These are phyloP conservation scores for Aspergillus affinis DNA, from an alignment of 495 filamentous ascomycete species.

Conservation along the genomic window DNA sequence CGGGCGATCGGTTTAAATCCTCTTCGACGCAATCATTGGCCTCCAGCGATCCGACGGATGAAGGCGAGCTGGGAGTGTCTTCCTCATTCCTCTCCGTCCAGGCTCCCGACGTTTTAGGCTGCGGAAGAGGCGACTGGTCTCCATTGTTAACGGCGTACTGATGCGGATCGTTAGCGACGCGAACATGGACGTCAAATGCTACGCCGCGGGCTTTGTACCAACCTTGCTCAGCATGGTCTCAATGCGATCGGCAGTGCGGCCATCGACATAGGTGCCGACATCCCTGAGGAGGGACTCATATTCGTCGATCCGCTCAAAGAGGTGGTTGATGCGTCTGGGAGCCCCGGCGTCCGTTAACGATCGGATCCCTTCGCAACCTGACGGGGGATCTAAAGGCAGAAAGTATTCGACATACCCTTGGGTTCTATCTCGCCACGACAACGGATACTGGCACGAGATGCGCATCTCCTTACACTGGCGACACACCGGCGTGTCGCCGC, in stretches of 20 bases:
- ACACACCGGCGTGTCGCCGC: conserved; percentile 56
- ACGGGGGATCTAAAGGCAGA: background rate
- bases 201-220: too few species aligned
- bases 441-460: conserved; percentile 51
- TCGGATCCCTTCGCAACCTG: background rate
- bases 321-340: background rate
- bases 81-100: background rate
- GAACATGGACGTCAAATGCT: too few species aligned
- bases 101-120: too few species aligned
- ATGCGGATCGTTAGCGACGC: too few species aligned
- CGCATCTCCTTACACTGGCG: conserved; percentile 56
- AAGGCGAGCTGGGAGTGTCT: conserved; percentile 23
- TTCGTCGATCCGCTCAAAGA: background rate
- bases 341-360: background rate
- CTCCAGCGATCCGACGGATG: conserved; percentile 55
- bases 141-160: too few species aligned
- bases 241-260: background rate
- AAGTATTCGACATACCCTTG: conserved; percentile 43
- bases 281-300: background rate
- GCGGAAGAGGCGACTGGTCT: too few species aligned
- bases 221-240: background rate
- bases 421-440: conserved; percentile 57
- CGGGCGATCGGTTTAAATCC: conserved; percentile 50
- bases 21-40: conserved; percentile 56
- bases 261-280: background rate